Conservation (phyloP, 1,284 basidiomycete species). For the Sphaerobolus stellatus region DNA sequence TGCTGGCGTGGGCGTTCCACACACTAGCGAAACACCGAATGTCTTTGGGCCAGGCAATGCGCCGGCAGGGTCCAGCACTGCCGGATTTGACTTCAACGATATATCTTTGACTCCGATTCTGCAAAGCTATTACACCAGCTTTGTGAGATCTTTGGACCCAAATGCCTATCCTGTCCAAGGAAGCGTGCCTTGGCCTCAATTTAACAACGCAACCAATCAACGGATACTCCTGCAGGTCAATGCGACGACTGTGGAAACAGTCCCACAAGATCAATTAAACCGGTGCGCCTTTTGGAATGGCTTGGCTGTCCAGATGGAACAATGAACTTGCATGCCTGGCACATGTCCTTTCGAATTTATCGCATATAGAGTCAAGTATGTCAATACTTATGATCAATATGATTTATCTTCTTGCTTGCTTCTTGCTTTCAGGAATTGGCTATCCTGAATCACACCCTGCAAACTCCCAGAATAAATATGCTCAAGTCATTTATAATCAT, state of each 20-base stretch:
- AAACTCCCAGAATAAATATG: no score
- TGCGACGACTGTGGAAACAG: constrained; percentile 19
- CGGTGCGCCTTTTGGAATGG: constrained; percentile 20
- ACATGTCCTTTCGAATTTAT: no score
- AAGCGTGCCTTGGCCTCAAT: constrained; percentile 20
- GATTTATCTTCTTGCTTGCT: no score
- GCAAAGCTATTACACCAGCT: constrained; percentile 15
- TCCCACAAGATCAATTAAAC: constrained; percentile 15
- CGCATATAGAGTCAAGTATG: no score
- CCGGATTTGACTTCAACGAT: constrained; percentile 7
- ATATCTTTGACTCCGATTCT: constrained; percentile 11
- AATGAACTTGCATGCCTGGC: no score
- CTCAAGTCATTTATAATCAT: no score
- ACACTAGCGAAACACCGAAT: constrained; percentile 17
- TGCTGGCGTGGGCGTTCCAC: constrained; percentile 17
- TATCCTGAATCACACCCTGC: no score
- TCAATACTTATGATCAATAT: no score
- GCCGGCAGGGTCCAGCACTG: constrained; percentile 12
- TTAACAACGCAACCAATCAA: constrained; percentile 12
- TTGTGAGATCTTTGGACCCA: constrained; percentile 20
- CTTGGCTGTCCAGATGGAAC: constrained; percentile 16
- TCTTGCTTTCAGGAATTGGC: no score
- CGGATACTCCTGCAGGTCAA: constrained; percentile 21
- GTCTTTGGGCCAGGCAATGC: constrained; percentile 22
- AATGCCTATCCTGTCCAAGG: constrained; percentile 9